A percentile compares a stretch with the other conserved stretches of the same genome.
phyloP scores from a whole-genome alignment of 2,329 filamentous ascomycete species.

The Aspergillus terreus region DNA sequence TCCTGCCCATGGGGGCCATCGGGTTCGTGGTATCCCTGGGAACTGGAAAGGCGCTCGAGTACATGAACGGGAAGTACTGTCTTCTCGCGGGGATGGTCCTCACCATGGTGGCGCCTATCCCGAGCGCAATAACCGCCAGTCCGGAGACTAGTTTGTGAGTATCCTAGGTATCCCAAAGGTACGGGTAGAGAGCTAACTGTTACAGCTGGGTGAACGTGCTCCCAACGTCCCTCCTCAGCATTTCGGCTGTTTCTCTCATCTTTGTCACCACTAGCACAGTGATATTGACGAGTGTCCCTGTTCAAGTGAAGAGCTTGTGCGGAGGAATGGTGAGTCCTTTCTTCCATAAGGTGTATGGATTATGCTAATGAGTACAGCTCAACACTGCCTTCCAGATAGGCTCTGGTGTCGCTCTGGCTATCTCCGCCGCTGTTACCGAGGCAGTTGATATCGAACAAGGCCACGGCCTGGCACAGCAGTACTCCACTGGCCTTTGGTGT shows the following conservation, averaged over 20 bases:
- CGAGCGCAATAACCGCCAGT: slow-evolving; percentile 25
- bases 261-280: slow-evolving; percentile 43
- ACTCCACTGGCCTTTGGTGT: slow-evolving; percentile 41
- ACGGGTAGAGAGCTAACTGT: background rate
- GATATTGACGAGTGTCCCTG: slow-evolving; percentile 37
- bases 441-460: slow-evolving; percentile 37
- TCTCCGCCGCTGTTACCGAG: slow-evolving; percentile 37
- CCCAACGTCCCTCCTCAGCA: slow-evolving; percentile 37
- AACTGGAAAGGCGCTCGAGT: slow-evolving; percentile 35
- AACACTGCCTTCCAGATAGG: slow-evolving; percentile 45
- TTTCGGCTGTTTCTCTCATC: slow-evolving; percentile 39
- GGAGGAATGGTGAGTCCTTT: slow-evolving; percentile 34
- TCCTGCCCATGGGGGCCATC: slow-evolving; percentile 40
- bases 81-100: slow-evolving; percentile 33
- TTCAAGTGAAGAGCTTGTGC: slow-evolving; percentile 40
- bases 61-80: slow-evolving; percentile 36
- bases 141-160: slow-evolving; percentile 23
- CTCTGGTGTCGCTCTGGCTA: slow-evolving; percentile 39
- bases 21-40: slow-evolving; percentile 37
- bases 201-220: slow-evolving; percentile 39
- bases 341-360: background rate
- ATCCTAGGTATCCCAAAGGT: background rate
- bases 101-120: slow-evolving; percentile 37
- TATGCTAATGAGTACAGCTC: slow-evolving; percentile 18
- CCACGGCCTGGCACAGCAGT: slow-evolving; percentile 31